Percentiles rank a stretch among this genome's conserved stretches.
These are phyloP conservation scores for Apiotrichum domesticum DNA, from an alignment of 1,284 basidiomycete species.

Conservation along the genomic window DNA sequence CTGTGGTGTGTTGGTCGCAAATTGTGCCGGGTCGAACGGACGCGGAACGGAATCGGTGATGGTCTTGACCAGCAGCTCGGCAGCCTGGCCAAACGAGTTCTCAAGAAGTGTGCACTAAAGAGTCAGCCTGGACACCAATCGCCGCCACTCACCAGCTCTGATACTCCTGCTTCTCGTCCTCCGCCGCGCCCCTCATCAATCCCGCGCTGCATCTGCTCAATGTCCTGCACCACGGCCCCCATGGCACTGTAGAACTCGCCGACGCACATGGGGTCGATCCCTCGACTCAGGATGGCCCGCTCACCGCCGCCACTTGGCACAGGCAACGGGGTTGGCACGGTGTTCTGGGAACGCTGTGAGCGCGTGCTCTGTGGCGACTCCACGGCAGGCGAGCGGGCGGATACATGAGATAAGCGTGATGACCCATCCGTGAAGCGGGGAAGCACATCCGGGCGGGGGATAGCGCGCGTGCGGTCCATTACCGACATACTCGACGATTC, in stretches of 20 bases:
- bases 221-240: conserved; percentile 36
- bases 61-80: conserved; percentile 32
- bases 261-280: conserved; percentile 38
- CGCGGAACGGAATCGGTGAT: conserved; percentile 16
- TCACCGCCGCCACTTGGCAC: conserved; percentile 27
- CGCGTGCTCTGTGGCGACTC: neutral
- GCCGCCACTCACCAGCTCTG: conserved; percentile 33
- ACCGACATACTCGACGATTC: conserved; percentile 2
- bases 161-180: conserved; percentile 39
- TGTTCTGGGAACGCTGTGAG: neutral
- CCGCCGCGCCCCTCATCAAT: conserved; percentile 36
- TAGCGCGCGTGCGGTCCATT: conserved; percentile 15
- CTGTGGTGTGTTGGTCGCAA: conserved; percentile 25
- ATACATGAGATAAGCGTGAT: neutral
- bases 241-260: conserved; percentile 40
- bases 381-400: neutral
- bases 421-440: conserved; percentile 6
- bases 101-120: conserved; percentile 37
- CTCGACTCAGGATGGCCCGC: conserved; percentile 29
- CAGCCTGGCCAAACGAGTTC: conserved; percentile 30
- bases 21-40: conserved; percentile 9
- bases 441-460: conserved; percentile 11
- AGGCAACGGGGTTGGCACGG: neutral
- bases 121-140: neutral
- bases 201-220: conserved; percentile 43